Conservation (phyloP, 2,329 filamentous ascomycete genomes). For the Penicillium occitanis region DNA sequence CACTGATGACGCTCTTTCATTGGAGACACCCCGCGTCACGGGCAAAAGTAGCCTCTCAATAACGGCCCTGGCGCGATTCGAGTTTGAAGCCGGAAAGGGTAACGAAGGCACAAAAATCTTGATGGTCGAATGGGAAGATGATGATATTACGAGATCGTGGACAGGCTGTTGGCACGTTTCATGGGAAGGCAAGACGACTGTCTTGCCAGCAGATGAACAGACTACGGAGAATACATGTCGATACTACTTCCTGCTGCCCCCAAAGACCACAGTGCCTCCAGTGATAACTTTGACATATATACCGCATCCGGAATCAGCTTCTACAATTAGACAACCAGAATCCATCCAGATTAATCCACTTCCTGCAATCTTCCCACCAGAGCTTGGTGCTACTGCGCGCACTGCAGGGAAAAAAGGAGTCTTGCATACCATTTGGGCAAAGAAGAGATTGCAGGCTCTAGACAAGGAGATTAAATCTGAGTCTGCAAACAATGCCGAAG, state of each 20-base stretch:
- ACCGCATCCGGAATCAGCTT: slow-evolving; percentile 44
- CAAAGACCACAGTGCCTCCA: slow-evolving; percentile 68
- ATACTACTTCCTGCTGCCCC: slow-evolving; percentile 78
- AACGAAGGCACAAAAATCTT: slow-evolving; percentile 87
- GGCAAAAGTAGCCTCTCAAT: slow-evolving; percentile 36
- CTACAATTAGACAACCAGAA: slow-evolving; percentile 40
- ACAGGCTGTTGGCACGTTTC: slow-evolving; percentile 70
- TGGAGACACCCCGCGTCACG: neutral
- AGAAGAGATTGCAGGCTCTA: slow-evolving; percentile 72
- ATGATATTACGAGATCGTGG: slow-evolving; percentile 49
- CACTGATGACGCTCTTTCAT: neutral
- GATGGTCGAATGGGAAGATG: slow-evolving; percentile 87
- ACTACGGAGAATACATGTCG: slow-evolving; percentile 57
- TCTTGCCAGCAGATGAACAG: slow-evolving; percentile 65
- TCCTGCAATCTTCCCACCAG: slow-evolving; percentile 80
- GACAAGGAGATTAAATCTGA: slow-evolving; percentile 75
- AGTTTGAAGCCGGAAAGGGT: slow-evolving; percentile 74
- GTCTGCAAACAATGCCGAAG: slow-evolving; percentile 71
- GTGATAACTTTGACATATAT: slow-evolving; percentile 65
- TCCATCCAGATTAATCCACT: slow-evolving; percentile 71
- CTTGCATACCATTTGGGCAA: slow-evolving; percentile 86
- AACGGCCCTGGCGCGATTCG: slow-evolving; percentile 76
- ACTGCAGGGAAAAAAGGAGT: slow-evolving; percentile 75
- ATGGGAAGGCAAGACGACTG: slow-evolving; percentile 77
- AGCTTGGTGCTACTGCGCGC: slow-evolving; percentile 65